These are phyloP conservation scores for Zymoseptoria pseudotritici DNA, from an alignment of 2,329 filamentous ascomycete genomes.

Conservation along the genomic window DNA sequence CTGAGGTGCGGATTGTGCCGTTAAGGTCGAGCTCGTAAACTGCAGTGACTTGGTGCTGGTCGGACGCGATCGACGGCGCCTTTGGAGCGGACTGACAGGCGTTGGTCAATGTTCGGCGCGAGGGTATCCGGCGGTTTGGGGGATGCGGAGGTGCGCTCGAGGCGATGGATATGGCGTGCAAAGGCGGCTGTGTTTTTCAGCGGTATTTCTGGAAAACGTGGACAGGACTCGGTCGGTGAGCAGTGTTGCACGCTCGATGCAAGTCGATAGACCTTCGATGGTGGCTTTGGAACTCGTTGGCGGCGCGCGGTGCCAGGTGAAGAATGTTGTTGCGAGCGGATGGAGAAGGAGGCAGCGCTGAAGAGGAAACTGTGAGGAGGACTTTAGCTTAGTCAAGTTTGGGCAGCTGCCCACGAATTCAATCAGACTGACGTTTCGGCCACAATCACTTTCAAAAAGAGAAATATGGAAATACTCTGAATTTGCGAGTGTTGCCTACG, in stretches of 20 bases:
- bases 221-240: background rate
- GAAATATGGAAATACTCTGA: background rate
- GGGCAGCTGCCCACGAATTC: background rate
- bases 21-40: background rate
- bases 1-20: constrained; percentile 1
- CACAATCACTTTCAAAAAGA: background rate
- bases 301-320: background rate
- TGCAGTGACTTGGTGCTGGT: background rate
- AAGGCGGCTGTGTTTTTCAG: background rate
- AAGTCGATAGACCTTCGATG: background rate
- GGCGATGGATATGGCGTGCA: background rate
- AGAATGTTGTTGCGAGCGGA: background rate
- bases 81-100: background rate
- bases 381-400: background rate
- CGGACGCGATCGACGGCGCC: background rate
- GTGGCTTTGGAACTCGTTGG: background rate
- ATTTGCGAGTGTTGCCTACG: background rate
- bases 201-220: background rate
- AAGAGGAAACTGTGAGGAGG: no score
- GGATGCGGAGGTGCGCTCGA: background rate
- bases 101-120: background rate
- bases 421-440: background rate
- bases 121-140: background rate
- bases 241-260: background rate
- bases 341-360: background rate